These are phyloP conservation scores for Solanum neorickii DNA, from an alignment of 257 asterid genomes.

Conservation along the genomic window DNA sequence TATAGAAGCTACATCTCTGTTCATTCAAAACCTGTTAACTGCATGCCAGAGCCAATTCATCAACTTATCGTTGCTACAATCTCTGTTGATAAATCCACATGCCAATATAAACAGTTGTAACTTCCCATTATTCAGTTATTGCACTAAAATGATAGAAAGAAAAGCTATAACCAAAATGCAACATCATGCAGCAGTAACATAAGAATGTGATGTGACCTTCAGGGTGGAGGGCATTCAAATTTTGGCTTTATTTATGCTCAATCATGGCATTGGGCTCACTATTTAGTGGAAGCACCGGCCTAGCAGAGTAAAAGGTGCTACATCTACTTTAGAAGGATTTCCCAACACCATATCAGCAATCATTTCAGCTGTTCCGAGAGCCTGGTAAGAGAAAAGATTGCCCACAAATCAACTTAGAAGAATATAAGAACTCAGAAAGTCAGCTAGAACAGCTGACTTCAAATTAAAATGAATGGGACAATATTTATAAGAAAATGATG, in stretches of 20 bases:
- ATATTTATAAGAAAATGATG: neutral
- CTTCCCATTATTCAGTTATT: neutral
- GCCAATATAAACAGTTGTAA: neutral
- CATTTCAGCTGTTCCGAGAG: slow-evolving; percentile 95
- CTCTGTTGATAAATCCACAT: neutral
- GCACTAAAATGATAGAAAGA: neutral
- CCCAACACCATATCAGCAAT: slow-evolving; percentile 67
- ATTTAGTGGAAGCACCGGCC: neutral
- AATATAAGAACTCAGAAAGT: neutral
- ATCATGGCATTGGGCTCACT: neutral
- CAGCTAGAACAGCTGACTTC: neutral
- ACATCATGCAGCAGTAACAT: neutral
- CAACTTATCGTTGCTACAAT: neutral
- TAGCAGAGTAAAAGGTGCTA: slow-evolving; percentile 50
- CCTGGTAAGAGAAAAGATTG: slow-evolving; percentile 26
- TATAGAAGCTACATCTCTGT: neutral
- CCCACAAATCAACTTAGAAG: neutral
- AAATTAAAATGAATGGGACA: neutral
- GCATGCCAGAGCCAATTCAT: neutral
- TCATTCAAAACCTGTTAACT: neutral
- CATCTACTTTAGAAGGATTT: slow-evolving; percentile 51
- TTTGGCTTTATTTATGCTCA: neutral
- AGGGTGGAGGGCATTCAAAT: neutral
- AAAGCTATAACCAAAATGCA: neutral
- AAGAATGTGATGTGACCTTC: neutral